These are phyloP conservation scores for Boletus tylopilopsis DNA, from an alignment of 768 basidiomycete genomes.

Conservation along the genomic window DNA sequence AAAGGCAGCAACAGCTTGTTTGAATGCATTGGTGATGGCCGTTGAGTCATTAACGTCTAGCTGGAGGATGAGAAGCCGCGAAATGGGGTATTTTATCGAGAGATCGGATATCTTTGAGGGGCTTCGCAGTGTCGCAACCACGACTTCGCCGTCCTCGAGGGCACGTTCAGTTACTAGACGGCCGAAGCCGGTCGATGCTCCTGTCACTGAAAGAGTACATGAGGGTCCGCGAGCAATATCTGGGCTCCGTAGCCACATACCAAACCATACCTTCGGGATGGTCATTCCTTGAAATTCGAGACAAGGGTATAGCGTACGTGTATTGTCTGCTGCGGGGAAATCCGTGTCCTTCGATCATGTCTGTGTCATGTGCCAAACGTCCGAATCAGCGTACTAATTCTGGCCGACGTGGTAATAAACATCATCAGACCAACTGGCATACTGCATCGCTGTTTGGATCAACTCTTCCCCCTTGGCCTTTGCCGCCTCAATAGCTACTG, in stretches of 20 bases:
- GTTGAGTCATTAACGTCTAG: conserved; percentile 37
- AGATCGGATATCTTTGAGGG: conserved; percentile 35
- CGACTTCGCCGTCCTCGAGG: conserved; percentile 38
- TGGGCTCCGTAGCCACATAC: conserved; percentile 5
- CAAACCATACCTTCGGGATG: conserved; percentile 21
- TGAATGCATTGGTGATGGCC: conserved; percentile 37
- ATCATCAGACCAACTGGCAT: conserved; percentile 28
- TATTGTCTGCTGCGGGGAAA: not conserved
- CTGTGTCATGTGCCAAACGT: not conserved
- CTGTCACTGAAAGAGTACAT: conserved; percentile 35
- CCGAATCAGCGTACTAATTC: conserved; percentile 2
- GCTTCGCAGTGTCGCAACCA: conserved; percentile 43
- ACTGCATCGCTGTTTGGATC: conserved; percentile 21
- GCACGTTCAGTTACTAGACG: conserved; percentile 31
- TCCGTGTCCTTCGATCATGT: not conserved
- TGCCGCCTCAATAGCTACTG: conserved; percentile 19
- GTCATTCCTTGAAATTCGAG: not conserved
- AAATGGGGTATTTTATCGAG: conserved; percentile 24
- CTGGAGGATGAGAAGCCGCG: conserved; percentile 36
- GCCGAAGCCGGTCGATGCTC: conserved; percentile 40
- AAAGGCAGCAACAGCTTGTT: conserved; percentile 31
- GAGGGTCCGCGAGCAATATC: not conserved
- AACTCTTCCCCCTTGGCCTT: conserved; percentile 21
- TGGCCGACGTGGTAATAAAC: conserved; percentile 13
- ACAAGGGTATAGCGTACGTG: not conserved